Conservation (phyloP, 495 filamentous ascomycete genomes). For the Talaromyces stipitatus region DNA sequence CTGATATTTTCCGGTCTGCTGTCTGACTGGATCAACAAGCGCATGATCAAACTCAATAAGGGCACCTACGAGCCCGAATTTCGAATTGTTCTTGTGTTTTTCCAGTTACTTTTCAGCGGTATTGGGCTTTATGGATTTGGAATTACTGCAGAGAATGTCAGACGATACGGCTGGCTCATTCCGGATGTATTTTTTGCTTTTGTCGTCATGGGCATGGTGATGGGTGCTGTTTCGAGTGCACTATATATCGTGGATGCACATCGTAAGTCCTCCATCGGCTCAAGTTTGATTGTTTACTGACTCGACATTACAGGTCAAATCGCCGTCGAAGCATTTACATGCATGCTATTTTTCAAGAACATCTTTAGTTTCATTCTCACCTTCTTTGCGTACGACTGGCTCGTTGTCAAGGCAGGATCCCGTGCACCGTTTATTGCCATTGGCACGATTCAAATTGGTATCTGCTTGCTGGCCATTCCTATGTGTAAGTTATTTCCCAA, state of each 20-base stretch:
- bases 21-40: conserved; percentile 62
- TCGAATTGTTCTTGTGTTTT: conserved; percentile 70
- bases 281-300: not conserved
- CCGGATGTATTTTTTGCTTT: conserved; percentile 74
- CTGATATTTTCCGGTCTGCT: conserved; percentile 66
- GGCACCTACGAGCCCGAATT: conserved; percentile 92
- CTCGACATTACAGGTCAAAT: conserved; percentile 51
- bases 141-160: conserved; percentile 51
- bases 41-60: conserved; percentile 64
- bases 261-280: conserved; percentile 44
- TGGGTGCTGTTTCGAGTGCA: conserved; percentile 76
- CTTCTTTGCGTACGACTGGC: conserved; percentile 74
- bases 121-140: conserved; percentile 83
- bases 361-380: conserved; percentile 85
- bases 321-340: conserved; percentile 85
- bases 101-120: conserved; percentile 69
- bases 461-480: conserved; percentile 66
- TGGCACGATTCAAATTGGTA: conserved; percentile 64
- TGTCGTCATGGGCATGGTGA: conserved; percentile 79
- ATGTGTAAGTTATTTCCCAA: conserved; percentile 58
- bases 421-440: conserved; percentile 61
- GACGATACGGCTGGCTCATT: conserved; percentile 58
- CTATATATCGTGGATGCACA: conserved; percentile 95
- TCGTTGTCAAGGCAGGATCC: conserved; percentile 47
- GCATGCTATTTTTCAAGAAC: conserved; percentile 87